Evolutionary conservation across 768 basidiomycete genomes (phyloP).

Genomic region (Vararia minispora): DNA sequence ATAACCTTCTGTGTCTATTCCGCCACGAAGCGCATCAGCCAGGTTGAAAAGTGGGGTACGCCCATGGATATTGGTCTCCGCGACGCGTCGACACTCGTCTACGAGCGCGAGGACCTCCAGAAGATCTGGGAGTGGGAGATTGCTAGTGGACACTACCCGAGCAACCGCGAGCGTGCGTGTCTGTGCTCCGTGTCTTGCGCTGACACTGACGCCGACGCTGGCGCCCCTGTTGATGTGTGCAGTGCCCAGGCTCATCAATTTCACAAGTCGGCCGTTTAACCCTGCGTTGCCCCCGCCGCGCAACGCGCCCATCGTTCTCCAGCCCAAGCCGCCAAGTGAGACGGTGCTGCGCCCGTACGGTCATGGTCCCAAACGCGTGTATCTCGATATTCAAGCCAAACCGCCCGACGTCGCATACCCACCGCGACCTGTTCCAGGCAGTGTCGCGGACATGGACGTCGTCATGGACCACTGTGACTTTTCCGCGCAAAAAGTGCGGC

Average conservation of each 20-base stretch:
- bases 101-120: slow-evolving; percentile 66
- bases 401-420: slow-evolving; percentile 69
- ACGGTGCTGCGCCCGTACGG: slow-evolving; percentile 54
- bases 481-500: slow-evolving; percentile 59
- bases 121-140: slow-evolving; percentile 97
- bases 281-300: slow-evolving; percentile 60
- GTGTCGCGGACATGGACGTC: slow-evolving; percentile 81
- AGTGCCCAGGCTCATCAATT: slow-evolving; percentile 66
- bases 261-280: slow-evolving; percentile 48
- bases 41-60: slow-evolving; percentile 49
- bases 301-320: slow-evolving; percentile 33
- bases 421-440: slow-evolving; percentile 75
- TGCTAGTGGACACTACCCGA: slow-evolving; percentile 88
- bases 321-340: slow-evolving; percentile 34
- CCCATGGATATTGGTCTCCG: slow-evolving; percentile 36
- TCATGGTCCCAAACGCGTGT: slow-evolving; percentile 66
- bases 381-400: slow-evolving; percentile 56
- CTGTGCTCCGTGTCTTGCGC: slow-evolving; percentile 8
- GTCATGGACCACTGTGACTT: slow-evolving; percentile 94
- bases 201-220: slow-evolving; percentile 3
- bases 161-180: slow-evolving; percentile 58
- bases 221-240: slow-evolving; percentile 9
- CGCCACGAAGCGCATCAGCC: slow-evolving; percentile 48
- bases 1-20: slow-evolving; percentile 48
- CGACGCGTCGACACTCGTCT: slow-evolving; percentile 68